Evolutionary conservation across 176 grass and related monocot genomes (phyloP).

Genomic region (Triticum timopheevii): DNA sequence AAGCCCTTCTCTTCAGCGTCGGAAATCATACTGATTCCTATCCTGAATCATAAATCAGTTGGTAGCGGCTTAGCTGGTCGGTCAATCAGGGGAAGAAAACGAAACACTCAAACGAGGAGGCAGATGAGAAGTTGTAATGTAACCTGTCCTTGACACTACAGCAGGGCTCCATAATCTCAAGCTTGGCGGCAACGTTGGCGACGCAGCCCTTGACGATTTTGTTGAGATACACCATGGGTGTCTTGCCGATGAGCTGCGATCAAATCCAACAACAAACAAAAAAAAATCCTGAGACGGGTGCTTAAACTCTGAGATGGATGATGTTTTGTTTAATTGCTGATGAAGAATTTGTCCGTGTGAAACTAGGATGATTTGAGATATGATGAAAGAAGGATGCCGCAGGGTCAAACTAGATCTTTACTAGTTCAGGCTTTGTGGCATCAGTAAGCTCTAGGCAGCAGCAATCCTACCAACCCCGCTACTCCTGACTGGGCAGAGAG

Average conservation of each 20-base stretch:
- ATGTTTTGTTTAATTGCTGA: not conserved
- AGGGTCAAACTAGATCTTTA: not conserved
- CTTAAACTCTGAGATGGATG: not conserved
- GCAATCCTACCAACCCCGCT: not conserved
- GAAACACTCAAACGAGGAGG: not conserved
- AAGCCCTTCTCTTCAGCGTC: conserved; percentile 81
- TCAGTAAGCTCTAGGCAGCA: not conserved
- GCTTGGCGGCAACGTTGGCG: conserved; percentile 85
- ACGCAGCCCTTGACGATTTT: conserved; percentile 78
- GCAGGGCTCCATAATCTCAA: conserved; percentile 99
- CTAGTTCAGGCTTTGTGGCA: not conserved
- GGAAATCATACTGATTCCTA: conserved; percentile 87
- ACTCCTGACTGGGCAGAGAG: not conserved
- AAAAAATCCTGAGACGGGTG: not conserved
- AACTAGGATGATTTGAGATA: not conserved
- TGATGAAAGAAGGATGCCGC: not conserved
- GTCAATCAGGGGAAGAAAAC: not conserved
- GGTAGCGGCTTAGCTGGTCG: not conserved
- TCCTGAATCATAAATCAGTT: conserved; percentile 53
- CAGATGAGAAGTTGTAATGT: not conserved
- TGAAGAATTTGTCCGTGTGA: not conserved
- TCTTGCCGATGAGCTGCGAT: conserved; percentile 92
- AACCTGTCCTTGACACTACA: conserved; percentile 99
- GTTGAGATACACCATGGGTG: conserved; percentile 95
- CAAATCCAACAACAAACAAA: not conserved